These are phyloP conservation scores for Mycena albidolilacea DNA, from an alignment of 768 basidiomycete species.

Conservation along the genomic window DNA sequence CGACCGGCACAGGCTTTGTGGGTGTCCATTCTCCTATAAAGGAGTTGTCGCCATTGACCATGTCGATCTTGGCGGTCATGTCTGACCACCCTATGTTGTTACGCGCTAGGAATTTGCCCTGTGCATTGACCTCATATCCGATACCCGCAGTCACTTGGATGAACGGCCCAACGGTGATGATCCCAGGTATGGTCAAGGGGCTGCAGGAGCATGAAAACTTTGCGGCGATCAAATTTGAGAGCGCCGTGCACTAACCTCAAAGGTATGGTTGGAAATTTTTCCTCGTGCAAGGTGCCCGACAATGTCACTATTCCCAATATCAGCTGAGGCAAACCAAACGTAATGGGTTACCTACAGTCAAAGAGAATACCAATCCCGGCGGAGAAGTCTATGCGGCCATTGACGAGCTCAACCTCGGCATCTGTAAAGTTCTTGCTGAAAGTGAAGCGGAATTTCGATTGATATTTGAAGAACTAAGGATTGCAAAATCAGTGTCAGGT, in stretches of 20 bases:
- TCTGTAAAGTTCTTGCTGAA: not conserved
- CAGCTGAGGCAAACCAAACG: too few species aligned
- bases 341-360: not conserved
- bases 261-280: too few species aligned
- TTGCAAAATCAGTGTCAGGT: too few species aligned
- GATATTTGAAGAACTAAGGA: not conserved
- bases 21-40: not conserved
- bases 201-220: not conserved
- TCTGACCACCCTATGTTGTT: constrained; percentile 23
- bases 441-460: not conserved
- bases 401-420: not conserved
- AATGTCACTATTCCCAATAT: too few species aligned
- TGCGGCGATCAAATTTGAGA: too few species aligned
- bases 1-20: not conserved
- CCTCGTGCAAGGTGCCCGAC: too few species aligned
- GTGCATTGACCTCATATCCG: not conserved
- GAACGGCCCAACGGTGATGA: constrained; percentile 12
- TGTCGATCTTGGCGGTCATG: constrained; percentile 12
- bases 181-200: constrained; percentile 8
- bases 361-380: constrained; percentile 1
- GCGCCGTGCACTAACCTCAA: too few species aligned
- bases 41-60: not conserved
- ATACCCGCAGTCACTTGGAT: not conserved
- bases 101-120: not conserved
- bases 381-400: constrained; percentile 4